These are phyloP conservation scores for Amauroascus niger DNA, from an alignment of 2,329 filamentous ascomycete genomes.

Conservation along the genomic window DNA sequence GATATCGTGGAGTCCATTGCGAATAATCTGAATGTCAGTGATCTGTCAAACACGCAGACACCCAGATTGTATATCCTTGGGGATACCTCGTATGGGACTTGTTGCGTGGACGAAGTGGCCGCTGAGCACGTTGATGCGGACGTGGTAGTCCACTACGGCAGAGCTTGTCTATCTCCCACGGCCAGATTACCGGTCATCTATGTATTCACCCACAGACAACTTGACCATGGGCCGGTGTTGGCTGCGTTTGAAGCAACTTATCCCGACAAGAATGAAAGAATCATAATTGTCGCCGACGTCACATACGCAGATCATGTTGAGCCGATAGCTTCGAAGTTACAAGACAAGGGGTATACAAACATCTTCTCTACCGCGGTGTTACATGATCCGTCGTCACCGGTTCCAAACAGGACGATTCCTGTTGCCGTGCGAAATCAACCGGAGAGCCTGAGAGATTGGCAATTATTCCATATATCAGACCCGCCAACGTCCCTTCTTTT, in stretches of 20 bases:
- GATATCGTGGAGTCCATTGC: constrained; percentile 9
- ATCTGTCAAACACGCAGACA: constrained; percentile 17
- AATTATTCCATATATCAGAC: constrained; percentile 75
- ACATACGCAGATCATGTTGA: constrained; percentile 70
- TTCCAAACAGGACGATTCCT: constrained; percentile 74
- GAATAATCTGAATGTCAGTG: constrained; percentile 17
- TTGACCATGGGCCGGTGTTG: constrained; percentile 53
- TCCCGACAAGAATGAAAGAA: constrained; percentile 50
- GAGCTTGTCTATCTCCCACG: constrained; percentile 84
- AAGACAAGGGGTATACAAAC: constrained; percentile 56
- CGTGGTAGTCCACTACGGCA: constrained; percentile 86
- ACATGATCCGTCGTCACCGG: constrained; percentile 65
- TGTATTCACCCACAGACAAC: constrained; percentile 66
- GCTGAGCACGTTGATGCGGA: constrained; percentile 88
- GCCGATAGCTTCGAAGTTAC: constrained; percentile 47
- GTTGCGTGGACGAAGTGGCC: constrained; percentile 93
- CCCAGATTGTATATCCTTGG: constrained; percentile 68
- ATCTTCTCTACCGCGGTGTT: constrained; percentile 64
- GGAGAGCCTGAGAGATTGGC: constrained; percentile 52
- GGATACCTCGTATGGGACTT: constrained; percentile 93
- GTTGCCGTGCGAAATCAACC: constrained; percentile 37
- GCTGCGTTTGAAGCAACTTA: constrained; percentile 61
- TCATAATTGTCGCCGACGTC: constrained; percentile 81
- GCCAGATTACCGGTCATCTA: constrained; percentile 79
- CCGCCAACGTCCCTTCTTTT: constrained; percentile 75